Base-by-base conservation (phyloP, 345 rosid genomes). In the Populus simonii region DNA sequence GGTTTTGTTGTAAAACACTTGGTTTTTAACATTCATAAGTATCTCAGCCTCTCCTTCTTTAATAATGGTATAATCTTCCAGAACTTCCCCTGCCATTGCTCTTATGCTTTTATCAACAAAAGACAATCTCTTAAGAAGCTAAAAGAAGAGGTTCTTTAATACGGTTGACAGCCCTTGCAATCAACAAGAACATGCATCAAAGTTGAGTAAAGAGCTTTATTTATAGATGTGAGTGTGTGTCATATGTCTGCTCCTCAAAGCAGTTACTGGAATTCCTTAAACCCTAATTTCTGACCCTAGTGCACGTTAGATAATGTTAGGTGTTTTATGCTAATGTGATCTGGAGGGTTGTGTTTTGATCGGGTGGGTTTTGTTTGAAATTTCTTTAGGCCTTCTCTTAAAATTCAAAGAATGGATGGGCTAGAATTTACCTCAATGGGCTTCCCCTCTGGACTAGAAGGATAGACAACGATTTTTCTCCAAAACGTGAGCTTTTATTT, bases 31-130 rank as follows among this genome's bases (percentile, higher is more conserved):
- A 82, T 91, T 98, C 91, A 96, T 89, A 29, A 96, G 96, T 86
- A 96, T 89, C 93, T 96, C 96, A 59, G 98, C 99, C 80, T 93
- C 97, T 53, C 99, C 99, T 89, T 95, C 99, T 81, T 89, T 95
- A 80, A 90, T 81, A 78, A 95, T 86, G 8, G 92, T 91, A 75
- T 80, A 92, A 77, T 89, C 96, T 75, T 85, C 83, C 74, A 92
- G 89, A 87, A 91, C 91, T 82, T 79, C 43, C 12, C 25, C 69
- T 55, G 15, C 55, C 51, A 70, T 66, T 41, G 62, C 39, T 22
- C 35, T n/a, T 20, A 8, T 1, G 29, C 12, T 62, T 74, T 79
- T 70, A 68, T 38, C 25, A 49, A 78, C 31, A 29, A 66, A 72
- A 7, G 18, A 51, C n/a, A 66, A 18, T 1, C 63, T n/a, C 63